Conservation (phyloP, 768 basidiomycete genomes). For the Russula olivacea region DNA sequence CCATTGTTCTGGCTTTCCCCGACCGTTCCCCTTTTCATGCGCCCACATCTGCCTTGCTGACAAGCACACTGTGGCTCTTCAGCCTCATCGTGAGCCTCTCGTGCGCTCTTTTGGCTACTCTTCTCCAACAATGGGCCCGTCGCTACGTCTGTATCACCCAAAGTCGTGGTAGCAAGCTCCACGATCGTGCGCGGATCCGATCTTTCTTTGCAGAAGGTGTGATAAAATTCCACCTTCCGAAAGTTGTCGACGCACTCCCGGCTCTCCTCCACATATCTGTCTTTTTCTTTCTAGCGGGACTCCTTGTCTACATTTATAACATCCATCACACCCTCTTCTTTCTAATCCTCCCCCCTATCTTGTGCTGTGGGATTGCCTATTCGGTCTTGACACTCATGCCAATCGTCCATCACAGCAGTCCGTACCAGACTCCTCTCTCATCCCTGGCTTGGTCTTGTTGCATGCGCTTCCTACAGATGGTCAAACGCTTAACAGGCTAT, state of each 20-base stretch:
- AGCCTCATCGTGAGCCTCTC: not conserved
- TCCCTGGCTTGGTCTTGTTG: not conserved
- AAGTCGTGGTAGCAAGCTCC: not conserved
- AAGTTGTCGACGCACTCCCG: not conserved
- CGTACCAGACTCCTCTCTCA: not conserved
- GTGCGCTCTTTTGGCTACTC: not conserved
- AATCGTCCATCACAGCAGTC: not conserved
- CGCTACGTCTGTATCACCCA: not conserved
- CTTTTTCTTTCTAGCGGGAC: not conserved
- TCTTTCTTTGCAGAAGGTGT: not conserved
- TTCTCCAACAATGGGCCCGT: constrained; percentile 1
- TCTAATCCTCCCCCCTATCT: not conserved
- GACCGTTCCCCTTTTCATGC: not conserved
- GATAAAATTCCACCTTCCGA: not conserved
- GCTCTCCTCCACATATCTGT: too few relatives aligned
- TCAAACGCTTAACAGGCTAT: too few relatives aligned
- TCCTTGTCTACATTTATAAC: not conserved
- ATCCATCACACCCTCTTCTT: not conserved
- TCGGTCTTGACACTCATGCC: not conserved
- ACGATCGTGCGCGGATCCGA: not conserved
- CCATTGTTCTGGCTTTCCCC: not conserved
- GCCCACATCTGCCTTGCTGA: not conserved
- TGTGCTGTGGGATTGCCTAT: not conserved
- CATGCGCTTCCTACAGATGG: too few relatives aligned
- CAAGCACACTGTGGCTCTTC: not conserved